Percentiles rank a stretch among this genome's conserved stretches.
phyloP scores from a whole-genome alignment of 441 rosid genomes.

The Populus hybrid region DNA sequence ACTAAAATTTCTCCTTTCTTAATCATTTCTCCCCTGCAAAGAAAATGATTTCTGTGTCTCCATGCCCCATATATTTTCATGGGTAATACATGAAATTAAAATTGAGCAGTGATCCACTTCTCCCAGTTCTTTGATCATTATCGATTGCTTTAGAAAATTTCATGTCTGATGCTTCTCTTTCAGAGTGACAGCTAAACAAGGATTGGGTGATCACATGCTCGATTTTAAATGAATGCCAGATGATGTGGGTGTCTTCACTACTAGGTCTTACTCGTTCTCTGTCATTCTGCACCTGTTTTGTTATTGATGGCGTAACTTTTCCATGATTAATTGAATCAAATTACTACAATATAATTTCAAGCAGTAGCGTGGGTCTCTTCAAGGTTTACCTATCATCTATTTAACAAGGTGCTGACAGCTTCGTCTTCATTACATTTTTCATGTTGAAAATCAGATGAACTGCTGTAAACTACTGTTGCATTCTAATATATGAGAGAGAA shows the following conservation, averaged over 20 bases:
- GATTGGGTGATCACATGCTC: slow-evolving; percentile 11
- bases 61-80: not conserved
- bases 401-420: not conserved
- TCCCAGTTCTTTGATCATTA: not conserved
- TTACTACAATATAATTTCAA: not conserved
- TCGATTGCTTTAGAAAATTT: not conserved
- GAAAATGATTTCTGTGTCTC: not conserved
- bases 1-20: not conserved
- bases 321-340: slow-evolving; percentile 18
- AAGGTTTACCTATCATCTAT: slow-evolving; percentile 1
- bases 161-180: not conserved
- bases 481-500: not conserved
- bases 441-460: not conserved
- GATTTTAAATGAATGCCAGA: slow-evolving; percentile 14
- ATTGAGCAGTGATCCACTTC: not conserved
- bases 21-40: not conserved
- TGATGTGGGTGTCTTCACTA: slow-evolving; percentile 18
- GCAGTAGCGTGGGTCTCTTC: not conserved
- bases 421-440: not conserved
- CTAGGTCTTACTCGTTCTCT: slow-evolving; percentile 10
- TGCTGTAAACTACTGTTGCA: not conserved
- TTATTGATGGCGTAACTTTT: slow-evolving; percentile 1
- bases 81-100: not conserved
- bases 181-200: slow-evolving; percentile 11
- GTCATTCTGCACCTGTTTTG: not conserved